A percentile compares a stretch with the other conserved stretches of the same genome.
phyloP scores from a whole-genome alignment of 257 asterid species.

The Mentha longifolia region DNA sequence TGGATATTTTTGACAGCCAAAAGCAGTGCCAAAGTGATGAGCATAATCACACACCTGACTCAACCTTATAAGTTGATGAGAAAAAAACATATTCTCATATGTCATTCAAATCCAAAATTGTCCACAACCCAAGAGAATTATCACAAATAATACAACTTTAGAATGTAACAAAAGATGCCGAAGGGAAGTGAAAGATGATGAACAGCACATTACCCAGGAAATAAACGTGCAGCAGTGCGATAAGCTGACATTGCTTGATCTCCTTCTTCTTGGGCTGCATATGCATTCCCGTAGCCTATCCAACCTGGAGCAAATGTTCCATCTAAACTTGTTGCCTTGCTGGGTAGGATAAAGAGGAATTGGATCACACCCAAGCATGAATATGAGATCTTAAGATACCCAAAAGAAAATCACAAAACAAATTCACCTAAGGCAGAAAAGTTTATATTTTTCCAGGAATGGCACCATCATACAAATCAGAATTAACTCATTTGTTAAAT shows the following conservation, averaged over 20 bases:
- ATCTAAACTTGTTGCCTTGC: conserved; percentile 96
- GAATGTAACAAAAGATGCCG: no score
- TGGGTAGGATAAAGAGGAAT: conserved; percentile 43
- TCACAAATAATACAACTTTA: neutral
- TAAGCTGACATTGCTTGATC: conserved; percentile 99
- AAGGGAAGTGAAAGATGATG: conserved; percentile 6
- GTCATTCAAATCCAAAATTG: no score
- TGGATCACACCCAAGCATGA: conserved; percentile 16
- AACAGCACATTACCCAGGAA: conserved; percentile 78
- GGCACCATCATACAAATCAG: neutral
- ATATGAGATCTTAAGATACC: conserved; percentile 7
- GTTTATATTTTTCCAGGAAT: neutral
- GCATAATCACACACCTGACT: no score
- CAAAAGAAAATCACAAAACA: conserved; percentile 1
- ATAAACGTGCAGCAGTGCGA: conserved; percentile 98
- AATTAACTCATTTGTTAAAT: neutral
- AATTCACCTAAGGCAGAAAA: neutral
- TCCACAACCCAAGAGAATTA: neutral
- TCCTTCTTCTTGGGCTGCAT: conserved; percentile 96
- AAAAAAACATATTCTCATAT: no score
- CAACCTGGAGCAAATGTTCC: conserved; percentile 97
- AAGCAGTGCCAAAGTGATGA: no score
- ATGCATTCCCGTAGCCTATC: conserved; percentile 96
- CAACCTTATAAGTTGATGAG: no score
- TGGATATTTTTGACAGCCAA: no score